phyloP scores from a whole-genome alignment of 352 stramenopile genomes.

The Globisporangium camurandrum region DNA sequence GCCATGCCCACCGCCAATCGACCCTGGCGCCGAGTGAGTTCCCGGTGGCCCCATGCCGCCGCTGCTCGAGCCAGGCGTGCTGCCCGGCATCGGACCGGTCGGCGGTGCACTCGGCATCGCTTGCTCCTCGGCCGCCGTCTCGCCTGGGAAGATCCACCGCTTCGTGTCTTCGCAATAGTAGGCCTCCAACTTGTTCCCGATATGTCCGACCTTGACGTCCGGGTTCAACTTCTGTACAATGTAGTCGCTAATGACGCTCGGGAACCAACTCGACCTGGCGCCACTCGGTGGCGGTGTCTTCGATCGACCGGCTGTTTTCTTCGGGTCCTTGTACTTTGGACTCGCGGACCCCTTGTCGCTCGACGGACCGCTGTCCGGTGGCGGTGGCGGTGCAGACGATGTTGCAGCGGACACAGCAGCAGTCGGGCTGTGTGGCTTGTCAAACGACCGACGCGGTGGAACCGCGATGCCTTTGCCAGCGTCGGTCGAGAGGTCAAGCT shows the following conservation, averaged over 20 bases:
- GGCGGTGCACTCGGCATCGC: constrained; percentile 62
- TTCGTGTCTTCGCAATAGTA: constrained; percentile 81
- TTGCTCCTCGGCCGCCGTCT: constrained; percentile 53
- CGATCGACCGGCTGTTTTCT: constrained; percentile 45
- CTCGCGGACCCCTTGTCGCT: constrained; percentile 71
- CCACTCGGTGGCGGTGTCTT: constrained; percentile 78
- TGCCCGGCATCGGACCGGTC: constrained; percentile 50
- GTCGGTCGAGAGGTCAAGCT: constrained; percentile 35
- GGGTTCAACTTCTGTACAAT: constrained; percentile 77
- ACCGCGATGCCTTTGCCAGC: constrained; percentile 19
- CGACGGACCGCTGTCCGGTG: constrained; percentile 23
- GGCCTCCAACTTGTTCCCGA: constrained; percentile 70
- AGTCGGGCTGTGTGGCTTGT: constrained; percentile 10
- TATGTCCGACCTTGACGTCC: constrained; percentile 73
- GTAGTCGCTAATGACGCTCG: constrained; percentile 32
- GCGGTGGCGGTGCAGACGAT: not conserved
- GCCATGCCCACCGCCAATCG: constrained; percentile 26
- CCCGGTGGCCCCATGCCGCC: constrained; percentile 29
- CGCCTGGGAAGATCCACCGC: constrained; percentile 84
- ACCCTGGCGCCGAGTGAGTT: constrained; percentile 58
- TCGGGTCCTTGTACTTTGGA: constrained; percentile 53
- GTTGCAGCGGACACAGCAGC: not conserved
- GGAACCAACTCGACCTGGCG: constrained; percentile 57
- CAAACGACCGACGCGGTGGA: constrained; percentile 5
- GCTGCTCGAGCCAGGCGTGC: constrained; percentile 26